Conservation (phyloP, 2,329 filamentous ascomycete species). For the Monosporascus cannonballus region DNA sequence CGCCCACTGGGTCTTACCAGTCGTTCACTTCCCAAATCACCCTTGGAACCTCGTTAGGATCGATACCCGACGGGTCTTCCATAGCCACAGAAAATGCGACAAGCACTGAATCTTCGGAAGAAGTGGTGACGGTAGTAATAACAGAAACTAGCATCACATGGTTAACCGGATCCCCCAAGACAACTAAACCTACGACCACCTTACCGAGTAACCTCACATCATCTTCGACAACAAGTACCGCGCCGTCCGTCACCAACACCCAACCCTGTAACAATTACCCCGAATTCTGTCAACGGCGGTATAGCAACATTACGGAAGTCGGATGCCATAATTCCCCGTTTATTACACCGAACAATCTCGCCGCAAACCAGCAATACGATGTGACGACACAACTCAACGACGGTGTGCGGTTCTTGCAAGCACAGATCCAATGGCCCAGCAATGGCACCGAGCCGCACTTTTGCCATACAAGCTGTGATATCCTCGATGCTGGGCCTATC, state of each 20-base stretch:
- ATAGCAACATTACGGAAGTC: slow-evolving; percentile 76
- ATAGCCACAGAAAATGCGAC: slow-evolving; percentile 27
- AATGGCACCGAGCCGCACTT: slow-evolving; percentile 57
- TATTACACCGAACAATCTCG: slow-evolving; percentile 61
- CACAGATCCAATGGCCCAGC: slow-evolving; percentile 53
- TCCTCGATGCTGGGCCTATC: slow-evolving; percentile 76
- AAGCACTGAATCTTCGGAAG: slow-evolving; percentile 18
- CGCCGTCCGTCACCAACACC: slow-evolving; percentile 56
- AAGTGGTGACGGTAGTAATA: slow-evolving; percentile 16
- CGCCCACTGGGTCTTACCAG: slow-evolving; percentile 39
- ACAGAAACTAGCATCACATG: slow-evolving; percentile 29
- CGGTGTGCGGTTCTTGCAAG: slow-evolving; percentile 61
- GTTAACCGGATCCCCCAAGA: slow-evolving; percentile 38
- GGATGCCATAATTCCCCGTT: slow-evolving; percentile 81
- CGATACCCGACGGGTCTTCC: slow-evolving; percentile 21
- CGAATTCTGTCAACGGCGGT: slow-evolving; percentile 70
- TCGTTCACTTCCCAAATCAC: slow-evolving; percentile 38
- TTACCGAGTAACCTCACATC: slow-evolving; percentile 32
- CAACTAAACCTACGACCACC: slow-evolving; percentile 33
- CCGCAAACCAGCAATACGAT: slow-evolving; percentile 65
- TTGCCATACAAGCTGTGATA: slow-evolving; percentile 78
- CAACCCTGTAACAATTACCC: slow-evolving; percentile 73
- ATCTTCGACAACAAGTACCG: slow-evolving; percentile 37
- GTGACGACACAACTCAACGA: slow-evolving; percentile 72
- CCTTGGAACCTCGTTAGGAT: slow-evolving; percentile 22